Evolutionary conservation across 1,139 yeast species (phyloP).

Genomic region (Zygoascus meyerae): DNA sequence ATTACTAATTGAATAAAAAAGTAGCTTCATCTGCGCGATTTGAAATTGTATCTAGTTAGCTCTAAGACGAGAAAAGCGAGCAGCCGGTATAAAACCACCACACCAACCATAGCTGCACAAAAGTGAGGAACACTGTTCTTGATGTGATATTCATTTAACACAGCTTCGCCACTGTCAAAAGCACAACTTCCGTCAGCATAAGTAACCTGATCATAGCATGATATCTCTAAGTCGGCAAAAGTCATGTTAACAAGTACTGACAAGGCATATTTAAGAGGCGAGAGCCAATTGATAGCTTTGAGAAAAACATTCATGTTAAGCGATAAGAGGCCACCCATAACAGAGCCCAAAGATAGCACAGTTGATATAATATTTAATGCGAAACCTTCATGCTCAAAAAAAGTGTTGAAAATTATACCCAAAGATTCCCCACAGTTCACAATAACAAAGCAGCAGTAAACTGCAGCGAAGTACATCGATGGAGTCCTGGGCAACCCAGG

Average conservation of each 20-base stretch:
- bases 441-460: slow-evolving; percentile 49
- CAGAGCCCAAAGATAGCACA: slow-evolving; percentile 59
- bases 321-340: slow-evolving; percentile 87
- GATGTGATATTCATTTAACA: slow-evolving; percentile 43
- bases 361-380: slow-evolving; percentile 68
- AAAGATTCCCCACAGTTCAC: slow-evolving; percentile 77
- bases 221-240: slow-evolving; percentile 39
- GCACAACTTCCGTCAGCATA: slow-evolving; percentile 38
- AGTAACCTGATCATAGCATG: slow-evolving; percentile 38
- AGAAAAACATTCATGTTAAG: slow-evolving; percentile 64
- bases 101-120: slow-evolving; percentile 34
- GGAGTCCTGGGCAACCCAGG: slow-evolving; percentile 70
- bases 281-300: slow-evolving; percentile 62
- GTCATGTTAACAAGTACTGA: slow-evolving; percentile 48
- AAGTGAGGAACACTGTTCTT: slow-evolving; percentile 31
- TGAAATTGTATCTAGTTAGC: slow-evolving; percentile 24
- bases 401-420: slow-evolving; percentile 72
- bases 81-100: slow-evolving; percentile 34
- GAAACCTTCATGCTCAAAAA: slow-evolving; percentile 69
- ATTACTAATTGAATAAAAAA: not conserved
- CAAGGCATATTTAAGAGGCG: slow-evolving; percentile 67
- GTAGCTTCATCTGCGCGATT: slow-evolving; percentile 3
- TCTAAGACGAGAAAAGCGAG: slow-evolving; percentile 33
- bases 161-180: slow-evolving; percentile 45
- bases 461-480: slow-evolving; percentile 59